Evolutionary conservation across 202 grass and related monocot genomes (phyloP).

Genomic region (Setaria italica): DNA sequence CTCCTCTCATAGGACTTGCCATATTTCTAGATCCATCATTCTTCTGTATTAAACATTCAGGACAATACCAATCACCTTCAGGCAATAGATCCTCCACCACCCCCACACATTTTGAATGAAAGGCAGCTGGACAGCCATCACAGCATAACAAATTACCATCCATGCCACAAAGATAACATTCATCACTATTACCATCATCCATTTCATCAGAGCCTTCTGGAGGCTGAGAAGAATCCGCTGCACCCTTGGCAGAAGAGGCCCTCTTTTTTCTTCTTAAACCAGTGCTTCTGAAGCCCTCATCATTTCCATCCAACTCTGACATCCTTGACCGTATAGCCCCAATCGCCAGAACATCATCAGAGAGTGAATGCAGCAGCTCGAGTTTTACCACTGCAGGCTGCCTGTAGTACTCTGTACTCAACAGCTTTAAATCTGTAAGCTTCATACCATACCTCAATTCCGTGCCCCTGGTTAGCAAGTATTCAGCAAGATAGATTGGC

Average conservation of each 20-base stretch:
- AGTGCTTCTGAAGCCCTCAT: constrained; percentile 45
- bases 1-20: constrained; percentile 67
- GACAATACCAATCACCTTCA: constrained; percentile 94
- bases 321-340: constrained; percentile 70
- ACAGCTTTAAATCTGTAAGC: constrained; percentile 71
- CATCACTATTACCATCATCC: constrained; percentile 87
- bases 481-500: constrained; percentile 93
- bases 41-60: constrained; percentile 74
- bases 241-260: constrained; percentile 32
- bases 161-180: constrained; percentile 94
- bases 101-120: constrained; percentile 98
- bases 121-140: constrained; percentile 95
- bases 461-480: constrained; percentile 73
- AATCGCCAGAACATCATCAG: constrained; percentile 83
- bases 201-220: constrained; percentile 53
- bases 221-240: constrained; percentile 26
- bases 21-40: constrained; percentile 59
- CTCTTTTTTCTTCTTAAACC: constrained; percentile 60
- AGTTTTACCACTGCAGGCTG: constrained; percentile 80
- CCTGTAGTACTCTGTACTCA: constrained; percentile 81
- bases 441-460: constrained; percentile 67
- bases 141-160: constrained; percentile 97
- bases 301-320: constrained; percentile 62
- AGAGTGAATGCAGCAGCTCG: constrained; percentile 76
- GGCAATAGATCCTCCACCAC: constrained; percentile 89